These are phyloP conservation scores for Delonix regia DNA, from an alignment of 306 rosid genomes.

Conservation along the genomic window DNA sequence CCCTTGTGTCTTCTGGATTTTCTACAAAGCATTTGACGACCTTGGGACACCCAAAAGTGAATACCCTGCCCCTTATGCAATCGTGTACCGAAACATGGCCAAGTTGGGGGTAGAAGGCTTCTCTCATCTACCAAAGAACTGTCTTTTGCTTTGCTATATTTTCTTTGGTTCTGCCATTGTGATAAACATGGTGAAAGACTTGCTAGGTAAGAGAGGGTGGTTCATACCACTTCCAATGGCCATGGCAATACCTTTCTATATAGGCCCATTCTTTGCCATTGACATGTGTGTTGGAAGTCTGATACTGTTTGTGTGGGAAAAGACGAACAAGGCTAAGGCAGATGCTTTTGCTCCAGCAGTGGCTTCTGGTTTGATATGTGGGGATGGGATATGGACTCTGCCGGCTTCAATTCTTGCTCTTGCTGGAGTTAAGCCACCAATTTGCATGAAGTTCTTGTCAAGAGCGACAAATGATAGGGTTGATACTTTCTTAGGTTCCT, in stretches of 20 bases:
- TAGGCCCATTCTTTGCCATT: constrained; percentile 59
- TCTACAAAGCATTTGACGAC: constrained; percentile 56
- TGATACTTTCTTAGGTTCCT: constrained; percentile 40
- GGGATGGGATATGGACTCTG: constrained; percentile 58
- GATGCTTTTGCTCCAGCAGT: constrained; percentile 59
- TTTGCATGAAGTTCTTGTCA: constrained; percentile 62
- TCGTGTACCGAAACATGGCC: constrained; percentile 55
- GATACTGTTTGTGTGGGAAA: constrained; percentile 52
- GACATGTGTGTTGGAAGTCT: constrained; percentile 65
- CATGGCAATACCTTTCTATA: constrained; percentile 60
- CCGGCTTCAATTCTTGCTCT: constrained; percentile 63
- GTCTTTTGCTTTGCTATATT: constrained; percentile 50
- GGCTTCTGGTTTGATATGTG: constrained; percentile 67
- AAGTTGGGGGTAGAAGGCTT: constrained; percentile 54
- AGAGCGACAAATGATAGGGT: constrained; percentile 46
- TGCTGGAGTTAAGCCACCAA: constrained; percentile 58
- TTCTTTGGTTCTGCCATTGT: constrained; percentile 44
- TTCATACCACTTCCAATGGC: constrained; percentile 66
- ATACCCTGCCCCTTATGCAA: constrained; percentile 51
- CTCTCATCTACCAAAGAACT: constrained; percentile 43
- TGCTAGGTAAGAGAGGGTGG: constrained; percentile 50
- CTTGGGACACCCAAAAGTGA: constrained; percentile 40
- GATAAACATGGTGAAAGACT: constrained; percentile 46
- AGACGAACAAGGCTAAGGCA: constrained; percentile 48
- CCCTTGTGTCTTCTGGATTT: constrained; percentile 60